Evolutionary conservation across 306 rosid genomes (phyloP), one percentile per base, ranked within the genome.

Genomic region (Malus sieversii): DNA sequence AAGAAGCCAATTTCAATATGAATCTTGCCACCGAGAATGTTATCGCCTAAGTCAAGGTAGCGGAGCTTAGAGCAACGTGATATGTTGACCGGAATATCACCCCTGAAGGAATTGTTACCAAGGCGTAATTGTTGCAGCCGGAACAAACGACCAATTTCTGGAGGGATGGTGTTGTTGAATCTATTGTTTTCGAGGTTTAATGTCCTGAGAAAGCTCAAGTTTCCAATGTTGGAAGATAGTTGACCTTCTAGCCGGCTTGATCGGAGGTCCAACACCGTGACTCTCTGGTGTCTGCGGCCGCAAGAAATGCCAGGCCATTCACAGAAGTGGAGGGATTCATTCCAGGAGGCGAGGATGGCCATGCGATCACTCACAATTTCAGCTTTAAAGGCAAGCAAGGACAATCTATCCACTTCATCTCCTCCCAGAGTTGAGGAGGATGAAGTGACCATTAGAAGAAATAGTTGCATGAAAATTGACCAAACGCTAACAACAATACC

Each of bases 301-400:
- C 84, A 84, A 3, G 66, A 20, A 55, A 83, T 73, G 4, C 84
- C 84, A 15, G 4, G 63, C 86, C 86, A 83, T 33, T 61, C 23
- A 55, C 86, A 84, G 25, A 77, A 73, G 60, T 77, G 79, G 12
- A 71, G 22, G 19, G 84, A 73, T 29, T 70, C 69, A 65, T 84
- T 84, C 84, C 84, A 80, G 38, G 82, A 76, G 42, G 23, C 72
- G 5, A 84, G 70, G 4, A 64, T 35, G 2, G 71, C 74, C 9
- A 61, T 55, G 6, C 55, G 46, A 25, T 79, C 81, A 8, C 7
- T 22, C 35, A 53, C 29, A 13, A 29, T 27, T 69, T 46, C 29
- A 51, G 62, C 32, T 70, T 70, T 70, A 48, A 51, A 16, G 19
- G 74, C 74, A 30, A 70, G 27, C 62, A 70, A 29, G 74, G 74